Evolutionary conservation across 805 yeast species (phyloP).

Genomic region (Candida xiaguanensis): DNA sequence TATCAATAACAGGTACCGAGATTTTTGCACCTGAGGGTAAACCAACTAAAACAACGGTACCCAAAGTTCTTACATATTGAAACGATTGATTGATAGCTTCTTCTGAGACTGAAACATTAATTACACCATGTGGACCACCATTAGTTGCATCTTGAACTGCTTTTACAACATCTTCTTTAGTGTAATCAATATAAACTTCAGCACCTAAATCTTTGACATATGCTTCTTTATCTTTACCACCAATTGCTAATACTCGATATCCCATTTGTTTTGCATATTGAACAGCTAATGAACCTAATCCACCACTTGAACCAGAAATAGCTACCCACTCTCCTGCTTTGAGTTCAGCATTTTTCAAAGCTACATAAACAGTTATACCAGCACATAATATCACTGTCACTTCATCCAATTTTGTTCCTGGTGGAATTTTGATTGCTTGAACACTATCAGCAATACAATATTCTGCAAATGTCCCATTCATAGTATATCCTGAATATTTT

Average conservation of each 20-base stretch:
- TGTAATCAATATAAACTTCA: constrained; percentile 57
- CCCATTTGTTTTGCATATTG: constrained; percentile 80
- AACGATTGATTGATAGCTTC: constrained; percentile 46
- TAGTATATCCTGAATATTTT: constrained; percentile 70
- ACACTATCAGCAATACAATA: constrained; percentile 64
- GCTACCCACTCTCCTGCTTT: constrained; percentile 71
- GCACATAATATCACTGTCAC: constrained; percentile 66
- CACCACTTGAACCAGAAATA: constrained; percentile 79
- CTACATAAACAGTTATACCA: constrained; percentile 67
- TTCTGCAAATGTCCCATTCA: constrained; percentile 67
- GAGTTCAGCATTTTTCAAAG: constrained; percentile 55
- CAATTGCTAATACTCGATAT: constrained; percentile 61
- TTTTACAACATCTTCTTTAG: constrained; percentile 46
- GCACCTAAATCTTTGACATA: constrained; percentile 57
- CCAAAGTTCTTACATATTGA: constrained; percentile 37
- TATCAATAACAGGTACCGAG: constrained; percentile 33
- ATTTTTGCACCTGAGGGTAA: constrained; percentile 45
- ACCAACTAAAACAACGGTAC: constrained; percentile 43
- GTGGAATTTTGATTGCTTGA: constrained; percentile 58
- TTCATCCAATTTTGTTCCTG: constrained; percentile 50
- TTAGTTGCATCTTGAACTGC: constrained; percentile 45
- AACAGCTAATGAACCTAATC: constrained; percentile 71
- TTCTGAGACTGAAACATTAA: constrained; percentile 51
- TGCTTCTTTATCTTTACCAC: constrained; percentile 66
- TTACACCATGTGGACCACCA: constrained; percentile 58